Evolutionary conservation across 2,329 filamentous ascomycete species (phyloP), one percentile per base, ranked within the genome.

Genomic region (Pestalotiopsis sp.): DNA sequence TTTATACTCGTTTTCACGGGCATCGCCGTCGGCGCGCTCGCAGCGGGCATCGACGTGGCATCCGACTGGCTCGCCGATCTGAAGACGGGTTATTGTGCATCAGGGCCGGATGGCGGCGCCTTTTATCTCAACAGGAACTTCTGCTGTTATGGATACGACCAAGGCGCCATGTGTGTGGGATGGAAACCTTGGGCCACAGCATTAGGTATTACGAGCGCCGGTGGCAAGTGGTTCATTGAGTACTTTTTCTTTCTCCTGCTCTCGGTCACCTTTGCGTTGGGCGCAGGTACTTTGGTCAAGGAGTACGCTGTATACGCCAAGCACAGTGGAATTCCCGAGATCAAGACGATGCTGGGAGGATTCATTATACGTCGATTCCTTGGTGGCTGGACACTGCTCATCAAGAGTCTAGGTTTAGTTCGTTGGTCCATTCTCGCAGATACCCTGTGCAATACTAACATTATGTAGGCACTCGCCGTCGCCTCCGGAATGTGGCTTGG

Each of bases 281-380:
- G 87, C 68, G 94, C 96, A 11, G 93, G 92, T 66, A 78, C 95
- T 66, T 83, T 98, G 66, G 95, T 98, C 14, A 90, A 92, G 74
- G 89, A 92, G 74, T 98, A 95, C 80, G 94, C 93, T 27, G 85
- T 92, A 4, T 93, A 97, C 80, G 95, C 95, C 62, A 95, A 93
- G 78, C 95, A 98, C 77, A 97, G 94, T 78, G 95, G 95, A 81
- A 98, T 99, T 74, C 94, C 95, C 5, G 95, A 99, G 83, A 97
- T 99, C 81, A 99, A 99, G 85, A 98, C 95, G 2, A 89, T 99
- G 9, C 83, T 99, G 66, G 95, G 95, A 55, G 95, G 95, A 5
- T 98, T 98, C 79, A 91, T 99, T 39, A 98, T 99, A 70, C 88
- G 91, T 70, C 89, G 91, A 69, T 97, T 98, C 75, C 85, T 98